Evolutionary conservation across 2,329 filamentous ascomycete genomes (phyloP).

Genomic region (Alternaria infectoria): DNA sequence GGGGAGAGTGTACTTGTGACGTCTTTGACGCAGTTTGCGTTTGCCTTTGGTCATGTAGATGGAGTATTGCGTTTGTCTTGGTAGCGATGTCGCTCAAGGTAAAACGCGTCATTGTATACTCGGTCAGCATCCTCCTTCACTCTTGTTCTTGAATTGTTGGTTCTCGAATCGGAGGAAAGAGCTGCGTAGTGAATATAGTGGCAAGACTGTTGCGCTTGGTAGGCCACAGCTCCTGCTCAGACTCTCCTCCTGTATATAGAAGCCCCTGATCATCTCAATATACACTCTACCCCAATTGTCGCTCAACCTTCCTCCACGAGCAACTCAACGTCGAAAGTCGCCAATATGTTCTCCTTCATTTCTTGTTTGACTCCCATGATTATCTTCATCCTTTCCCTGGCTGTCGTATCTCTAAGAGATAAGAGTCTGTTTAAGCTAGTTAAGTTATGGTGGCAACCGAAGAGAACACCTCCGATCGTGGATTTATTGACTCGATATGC

Average conservation of each 20-base stretch:
- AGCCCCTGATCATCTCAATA: neutral
- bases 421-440: neutral
- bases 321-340: neutral
- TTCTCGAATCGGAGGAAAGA: neutral
- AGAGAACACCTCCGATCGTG: neutral
- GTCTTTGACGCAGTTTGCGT: neutral
- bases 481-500: neutral
- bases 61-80: neutral
- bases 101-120: neutral
- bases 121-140: neutral
- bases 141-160: neutral
- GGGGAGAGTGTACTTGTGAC: neutral
- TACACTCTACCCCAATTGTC: neutral
- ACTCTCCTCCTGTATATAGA: neutral
- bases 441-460: neutral
- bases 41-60: neutral
- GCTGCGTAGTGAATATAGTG: neutral
- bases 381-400: neutral
- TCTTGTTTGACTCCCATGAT: neutral
- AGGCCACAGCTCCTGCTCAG: neutral
- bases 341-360: neutral
- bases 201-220: neutral
- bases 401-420: neutral
- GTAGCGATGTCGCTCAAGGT: neutral
- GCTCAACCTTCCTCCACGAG: neutral